phyloP scores from a whole-genome alignment of 2,329 filamentous ascomycete genomes.

The Microcyclospora pomicola region DNA sequence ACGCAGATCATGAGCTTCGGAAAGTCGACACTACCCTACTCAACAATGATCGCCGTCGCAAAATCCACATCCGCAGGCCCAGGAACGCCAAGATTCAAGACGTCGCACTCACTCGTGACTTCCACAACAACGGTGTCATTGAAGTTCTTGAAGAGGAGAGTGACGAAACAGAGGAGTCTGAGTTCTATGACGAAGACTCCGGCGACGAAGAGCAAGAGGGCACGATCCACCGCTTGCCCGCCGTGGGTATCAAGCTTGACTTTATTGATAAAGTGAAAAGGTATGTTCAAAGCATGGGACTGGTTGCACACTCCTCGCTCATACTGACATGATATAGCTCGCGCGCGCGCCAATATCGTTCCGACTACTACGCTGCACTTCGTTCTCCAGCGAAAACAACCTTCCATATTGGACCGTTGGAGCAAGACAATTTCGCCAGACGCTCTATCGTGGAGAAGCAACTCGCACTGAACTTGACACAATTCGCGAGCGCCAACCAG shows the following conservation, averaged over 20 bases:
- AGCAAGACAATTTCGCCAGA: conserved; percentile 27
- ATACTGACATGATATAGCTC: background rate
- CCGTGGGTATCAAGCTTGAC: conserved; percentile 35
- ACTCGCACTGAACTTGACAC: conserved; percentile 49
- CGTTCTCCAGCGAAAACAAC: too few species aligned
- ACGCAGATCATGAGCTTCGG: conserved; percentile 61
- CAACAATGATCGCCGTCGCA: conserved; percentile 15
- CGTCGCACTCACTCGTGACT: conserved; percentile 44
- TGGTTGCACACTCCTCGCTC: too few species aligned
- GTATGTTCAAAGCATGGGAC: conserved; percentile 13
- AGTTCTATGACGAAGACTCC: conserved; percentile 30
- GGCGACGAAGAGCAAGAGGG: conserved; percentile 18
- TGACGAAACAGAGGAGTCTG: conserved; percentile 29
- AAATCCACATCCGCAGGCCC: conserved; percentile 35
- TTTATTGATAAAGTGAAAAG: conserved; percentile 51
- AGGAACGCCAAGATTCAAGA: conserved; percentile 36
- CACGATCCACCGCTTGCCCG: conserved; percentile 30
- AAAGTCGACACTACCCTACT: conserved; percentile 34
- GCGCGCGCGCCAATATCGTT: conserved; percentile 1
- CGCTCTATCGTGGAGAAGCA: conserved; percentile 49
- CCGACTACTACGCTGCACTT: too few species aligned
- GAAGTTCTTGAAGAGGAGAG: conserved; percentile 30
- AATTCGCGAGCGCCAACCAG: conserved; percentile 39
- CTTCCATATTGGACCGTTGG: conserved; percentile 7
- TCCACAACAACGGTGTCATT: conserved; percentile 37